Evolutionary conservation across 306 rosid genomes (phyloP), one percentile per base, ranked within the genome.

Genomic region (Morella rubra): DNA sequence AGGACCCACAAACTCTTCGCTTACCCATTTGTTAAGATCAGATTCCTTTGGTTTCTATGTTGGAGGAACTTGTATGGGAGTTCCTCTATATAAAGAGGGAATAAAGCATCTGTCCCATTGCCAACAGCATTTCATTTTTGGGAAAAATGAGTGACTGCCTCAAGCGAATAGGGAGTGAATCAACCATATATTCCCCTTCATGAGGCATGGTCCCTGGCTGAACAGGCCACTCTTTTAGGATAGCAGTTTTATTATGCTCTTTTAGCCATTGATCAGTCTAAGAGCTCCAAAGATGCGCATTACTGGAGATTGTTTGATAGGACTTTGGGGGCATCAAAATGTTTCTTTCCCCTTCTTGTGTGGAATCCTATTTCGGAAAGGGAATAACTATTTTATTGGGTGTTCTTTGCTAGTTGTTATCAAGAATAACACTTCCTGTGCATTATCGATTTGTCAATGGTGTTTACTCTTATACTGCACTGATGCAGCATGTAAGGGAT

Each of bases 401-500:
- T 8, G 71, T 65, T 3, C 32, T 40, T 75, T 58, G 58, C 46
- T 56, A 24, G 41, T 74, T 54, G 69, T 77, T 6, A 32, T 72
- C 10, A 53, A 67, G 56, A 74, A 70, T 47, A 75, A 58, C 27
- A 41, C 12, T 66, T 42, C 18, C 15, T 66, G 27, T 42, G 13
- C 71, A 66, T 44, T 60, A 66, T 8, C 2, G 50, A 16, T 16
- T 44, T 61, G 71, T 66, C 68, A 27, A 80, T 59, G 81, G 45
- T 81, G 46, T 80, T 85, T 45, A 82, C 77, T 73, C 76, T 69
- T 46, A 73, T 71, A 47, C 52, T 62, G 68, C 52, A 50, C 22
- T 80, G 80, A 74, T 89, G 83, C 80, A 82, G 91, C 78, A 77
- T 71, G 78, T 68, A 76, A 89, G 77, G 73, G 84, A 72, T 83